These are phyloP conservation scores for Synchytrium microbalum DNA, from an alignment of 371 early-diverging fungal genomes.

Conservation along the genomic window DNA sequence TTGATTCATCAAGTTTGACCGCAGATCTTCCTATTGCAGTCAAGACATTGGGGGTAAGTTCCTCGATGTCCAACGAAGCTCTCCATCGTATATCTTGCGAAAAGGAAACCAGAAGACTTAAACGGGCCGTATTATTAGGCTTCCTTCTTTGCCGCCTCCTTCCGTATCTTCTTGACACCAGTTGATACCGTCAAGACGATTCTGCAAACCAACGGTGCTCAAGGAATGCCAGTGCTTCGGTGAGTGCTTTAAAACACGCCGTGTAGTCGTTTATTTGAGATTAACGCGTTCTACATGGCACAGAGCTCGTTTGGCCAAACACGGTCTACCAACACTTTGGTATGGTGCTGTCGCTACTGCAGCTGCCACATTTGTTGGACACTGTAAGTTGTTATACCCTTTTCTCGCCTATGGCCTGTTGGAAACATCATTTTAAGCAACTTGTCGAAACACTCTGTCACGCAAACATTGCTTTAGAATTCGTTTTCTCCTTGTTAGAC, in stretches of 20 bases:
- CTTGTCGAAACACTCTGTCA: neutral
- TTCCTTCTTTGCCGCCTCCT: slow-evolving; percentile 24
- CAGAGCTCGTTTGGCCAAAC: slow-evolving; percentile 13
- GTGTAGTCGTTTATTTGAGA: neutral
- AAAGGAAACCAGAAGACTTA: no score
- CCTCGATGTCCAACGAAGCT: no score
- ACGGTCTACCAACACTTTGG: slow-evolving; percentile 31
- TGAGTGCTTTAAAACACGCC: neutral
- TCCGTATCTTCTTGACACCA: slow-evolving; percentile 30
- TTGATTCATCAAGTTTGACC: slow-evolving; percentile 21
- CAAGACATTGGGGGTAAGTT: slow-evolving; percentile 19
- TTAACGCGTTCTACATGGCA: no score
- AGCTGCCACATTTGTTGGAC: slow-evolving; percentile 33
- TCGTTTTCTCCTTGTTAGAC: neutral
- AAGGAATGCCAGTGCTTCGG: slow-evolving; percentile 16
- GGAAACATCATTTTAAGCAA: neutral
- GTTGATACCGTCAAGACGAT: slow-evolving; percentile 36
- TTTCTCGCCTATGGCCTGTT: slow-evolving; percentile 2
- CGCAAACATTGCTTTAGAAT: neutral
- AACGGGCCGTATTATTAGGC: slow-evolving; percentile 12
- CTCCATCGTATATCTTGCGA: no score
- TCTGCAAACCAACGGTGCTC: slow-evolving; percentile 25
- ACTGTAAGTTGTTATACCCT: slow-evolving; percentile 17
- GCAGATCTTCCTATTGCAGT: slow-evolving; percentile 23
- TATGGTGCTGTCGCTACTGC: slow-evolving; percentile 26